Evolutionary conservation across 345 rosid genomes (phyloP), one percentile per base, ranked within the genome.

Genomic region (Heritiera fomes): DNA sequence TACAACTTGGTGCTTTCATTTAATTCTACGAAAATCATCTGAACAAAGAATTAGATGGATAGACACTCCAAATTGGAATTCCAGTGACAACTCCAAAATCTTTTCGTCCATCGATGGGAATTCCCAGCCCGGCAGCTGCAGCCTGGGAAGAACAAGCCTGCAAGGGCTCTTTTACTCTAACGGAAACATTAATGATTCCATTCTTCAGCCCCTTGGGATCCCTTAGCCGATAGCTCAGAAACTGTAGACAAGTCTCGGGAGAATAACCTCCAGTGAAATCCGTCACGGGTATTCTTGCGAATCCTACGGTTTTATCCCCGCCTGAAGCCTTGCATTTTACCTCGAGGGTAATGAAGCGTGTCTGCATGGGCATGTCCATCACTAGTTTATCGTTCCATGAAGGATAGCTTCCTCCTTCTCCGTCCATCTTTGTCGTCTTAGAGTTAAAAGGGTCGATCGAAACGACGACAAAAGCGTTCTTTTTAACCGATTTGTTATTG

Each of bases 141-240:
- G 78, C 83, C 65, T 67, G 78, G 0, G 80, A 78, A 14, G 87
- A 78, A 45, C 80, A 81, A 47, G 46, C n/a, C 7, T 34, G 77
- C 46, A 73, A 77, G 11, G 75, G 46, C 41, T 71, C 76, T 77
- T 80, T 89, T 12, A 90, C 88, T 77, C 86, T 86, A 1, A 90
- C 89, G 0, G 97, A 94, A 1, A 94, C 79, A 72, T 94, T 91
- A 0, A 94, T 62, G 43, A 94, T 87, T 0, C 97, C 94, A 4
- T 89, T 84, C 80, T 80, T 86, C 2, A 80, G 71, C 20, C 93
- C 86, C 18, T 53, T 79, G 0, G 63, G 60, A 47, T 94, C 90
- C 65, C 89, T 83, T 47, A 94, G 80, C 67, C 98, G 83, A 40
- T 92, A 92, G 78, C 97, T 94, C 88, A 94, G 81, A 53, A 94